A percentile compares a stretch with the other conserved stretches of the same genome.
Conservation (phyloP, 352 stramenopile species). For the Pythium myriotylum region DNA sequence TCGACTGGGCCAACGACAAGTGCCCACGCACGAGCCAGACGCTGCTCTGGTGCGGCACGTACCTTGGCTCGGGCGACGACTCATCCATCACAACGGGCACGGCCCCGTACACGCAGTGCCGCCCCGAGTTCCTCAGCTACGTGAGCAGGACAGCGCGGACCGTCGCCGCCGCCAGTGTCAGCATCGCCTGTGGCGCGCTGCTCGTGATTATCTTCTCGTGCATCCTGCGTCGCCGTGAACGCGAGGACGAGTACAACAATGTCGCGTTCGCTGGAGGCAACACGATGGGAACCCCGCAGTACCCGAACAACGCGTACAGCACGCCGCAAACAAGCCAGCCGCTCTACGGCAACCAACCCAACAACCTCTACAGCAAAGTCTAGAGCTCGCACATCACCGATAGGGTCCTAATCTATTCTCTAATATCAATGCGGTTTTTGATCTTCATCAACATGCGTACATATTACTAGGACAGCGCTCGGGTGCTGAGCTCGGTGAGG, state of each 20-base stretch:
- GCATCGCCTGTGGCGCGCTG: constrained; percentile 41
- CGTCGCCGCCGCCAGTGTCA: constrained; percentile 39
- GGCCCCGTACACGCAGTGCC: constrained; percentile 53
- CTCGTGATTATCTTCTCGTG: constrained; percentile 52
- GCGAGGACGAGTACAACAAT: constrained; percentile 14
- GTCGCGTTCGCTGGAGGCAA: constrained; percentile 7
- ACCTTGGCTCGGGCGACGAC: constrained; percentile 35
- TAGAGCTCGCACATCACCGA: constrained; percentile 1
- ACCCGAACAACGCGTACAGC: constrained; percentile 1
- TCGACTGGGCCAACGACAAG: constrained; percentile 80
- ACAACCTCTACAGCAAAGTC: constrained; percentile 19
- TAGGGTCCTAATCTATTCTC: background rate
- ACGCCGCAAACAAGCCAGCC: constrained; percentile 18
- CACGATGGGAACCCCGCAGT: constrained; percentile 2
- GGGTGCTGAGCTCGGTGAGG: constrained; percentile 11
- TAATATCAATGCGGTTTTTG: too few species aligned
- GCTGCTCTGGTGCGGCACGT: constrained; percentile 65
- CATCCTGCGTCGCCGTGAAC: constrained; percentile 38
- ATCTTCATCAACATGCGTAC: too few species aligned
- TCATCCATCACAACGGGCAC: constrained; percentile 22
- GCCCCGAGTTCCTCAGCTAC: constrained; percentile 47
- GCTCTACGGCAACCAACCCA: constrained; percentile 9
- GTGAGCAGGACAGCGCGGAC: constrained; percentile 42
- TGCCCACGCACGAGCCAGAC: constrained; percentile 60
- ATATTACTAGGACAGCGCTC: background rate